phyloP scores from a whole-genome alignment of 2,329 filamentous ascomycete species.

The Talaromyces marneffei region DNA sequence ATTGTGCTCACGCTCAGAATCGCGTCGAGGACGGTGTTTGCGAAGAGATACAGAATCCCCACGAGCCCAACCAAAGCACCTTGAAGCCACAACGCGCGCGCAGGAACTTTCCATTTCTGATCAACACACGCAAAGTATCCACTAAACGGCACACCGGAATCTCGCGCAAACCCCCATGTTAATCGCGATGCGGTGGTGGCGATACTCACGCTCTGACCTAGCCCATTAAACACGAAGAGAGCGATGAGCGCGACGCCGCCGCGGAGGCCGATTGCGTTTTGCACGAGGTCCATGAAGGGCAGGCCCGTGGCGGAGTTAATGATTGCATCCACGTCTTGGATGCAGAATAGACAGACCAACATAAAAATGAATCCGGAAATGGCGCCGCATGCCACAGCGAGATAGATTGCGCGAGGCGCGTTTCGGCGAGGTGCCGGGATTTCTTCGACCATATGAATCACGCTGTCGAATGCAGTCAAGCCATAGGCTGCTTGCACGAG shows the following conservation, averaged over 20 bases:
- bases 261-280: constrained; percentile 47
- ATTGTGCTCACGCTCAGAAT: constrained; percentile 54
- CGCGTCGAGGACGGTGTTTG: constrained; percentile 49
- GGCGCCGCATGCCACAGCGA: constrained; percentile 47
- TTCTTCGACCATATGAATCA: constrained; percentile 50
- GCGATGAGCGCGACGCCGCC: constrained; percentile 45
- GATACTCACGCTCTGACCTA: constrained; percentile 46
- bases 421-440: constrained; percentile 44
- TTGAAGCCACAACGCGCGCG: constrained; percentile 49
- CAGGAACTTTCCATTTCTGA: constrained; percentile 48
- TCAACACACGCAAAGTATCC: constrained; percentile 39
- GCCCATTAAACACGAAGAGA: constrained; percentile 47
- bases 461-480: constrained; percentile 53
- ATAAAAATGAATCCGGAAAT: constrained; percentile 52
- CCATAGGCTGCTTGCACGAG: constrained; percentile 54
- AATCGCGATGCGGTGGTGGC: constrained; percentile 54
- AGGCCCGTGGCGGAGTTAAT: constrained; percentile 46
- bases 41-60: constrained; percentile 53
- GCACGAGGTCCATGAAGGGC: constrained; percentile 57
- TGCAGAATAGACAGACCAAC: constrained; percentile 51
- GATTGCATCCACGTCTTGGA: constrained; percentile 45
- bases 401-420: constrained; percentile 49
- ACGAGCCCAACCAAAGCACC: constrained; percentile 44
- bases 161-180: constrained; percentile 50
- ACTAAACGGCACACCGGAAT: constrained; percentile 37